phyloP scores from a whole-genome alignment of 2,329 filamentous ascomycete species.

The Fonsecaea erecta region DNA sequence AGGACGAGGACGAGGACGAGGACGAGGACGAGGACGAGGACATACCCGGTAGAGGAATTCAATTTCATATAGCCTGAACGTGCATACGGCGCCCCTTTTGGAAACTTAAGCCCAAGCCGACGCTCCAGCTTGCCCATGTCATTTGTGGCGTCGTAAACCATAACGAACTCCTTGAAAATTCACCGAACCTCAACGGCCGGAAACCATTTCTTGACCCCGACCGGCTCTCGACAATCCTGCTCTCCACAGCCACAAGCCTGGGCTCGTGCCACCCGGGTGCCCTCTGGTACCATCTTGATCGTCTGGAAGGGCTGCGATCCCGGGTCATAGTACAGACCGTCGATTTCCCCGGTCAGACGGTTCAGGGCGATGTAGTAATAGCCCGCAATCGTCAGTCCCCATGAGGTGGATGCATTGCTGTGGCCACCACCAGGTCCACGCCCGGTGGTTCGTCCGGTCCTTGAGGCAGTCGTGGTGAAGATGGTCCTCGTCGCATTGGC shows the following conservation, averaged over 20 bases:
- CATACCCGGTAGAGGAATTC: no score
- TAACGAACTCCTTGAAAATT: conserved; percentile 2
- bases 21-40: no score
- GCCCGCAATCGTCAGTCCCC: conserved; percentile 55
- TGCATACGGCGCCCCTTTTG: not conserved
- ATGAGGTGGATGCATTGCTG: conserved; percentile 40
- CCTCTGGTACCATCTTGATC: conserved; percentile 48
- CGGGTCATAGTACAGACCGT: conserved; percentile 56
- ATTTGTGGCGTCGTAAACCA: not conserved
- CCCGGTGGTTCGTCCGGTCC: not conserved
- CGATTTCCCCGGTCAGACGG: conserved; percentile 52
- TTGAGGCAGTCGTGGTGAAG: conserved; percentile 16
- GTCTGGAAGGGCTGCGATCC: conserved; percentile 57
- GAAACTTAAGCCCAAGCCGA: not conserved
- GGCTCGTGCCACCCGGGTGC: not conserved
- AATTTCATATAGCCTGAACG: not conserved
- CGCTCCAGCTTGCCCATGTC: not conserved
- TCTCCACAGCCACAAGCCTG: conserved; percentile 24
- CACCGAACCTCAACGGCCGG: conserved; percentile 31
- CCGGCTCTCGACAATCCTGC: conserved; percentile 18
- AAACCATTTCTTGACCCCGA: conserved; percentile 35
- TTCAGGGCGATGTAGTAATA: conserved; percentile 57
- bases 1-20: no score
- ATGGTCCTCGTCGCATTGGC: conserved; percentile 20
- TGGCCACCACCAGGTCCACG: not conserved